These are phyloP conservation scores for Caryopteris hybrid DNA, from an alignment of 305 asterid genomes.

Conservation along the genomic window DNA sequence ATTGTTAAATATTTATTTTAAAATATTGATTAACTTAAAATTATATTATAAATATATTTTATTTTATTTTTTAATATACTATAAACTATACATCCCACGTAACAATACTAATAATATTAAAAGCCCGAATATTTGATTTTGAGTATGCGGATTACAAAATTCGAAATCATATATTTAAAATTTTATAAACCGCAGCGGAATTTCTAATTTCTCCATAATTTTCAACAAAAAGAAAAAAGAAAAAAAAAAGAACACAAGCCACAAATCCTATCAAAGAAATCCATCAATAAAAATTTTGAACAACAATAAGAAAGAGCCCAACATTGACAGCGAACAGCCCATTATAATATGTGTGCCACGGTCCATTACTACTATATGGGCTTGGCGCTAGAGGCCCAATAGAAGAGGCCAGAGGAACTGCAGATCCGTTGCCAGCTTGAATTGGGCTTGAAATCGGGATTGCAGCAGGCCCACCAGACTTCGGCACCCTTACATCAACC, in stretches of 20 bases:
- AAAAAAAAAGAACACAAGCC: neutral
- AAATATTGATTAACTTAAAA: no score
- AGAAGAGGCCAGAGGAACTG: constrained; percentile 17
- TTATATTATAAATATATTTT: no score
- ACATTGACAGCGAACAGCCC: neutral
- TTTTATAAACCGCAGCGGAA: no score
- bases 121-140: no score
- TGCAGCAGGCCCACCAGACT: neutral
- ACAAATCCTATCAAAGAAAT: neutral
- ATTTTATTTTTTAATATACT: no score
- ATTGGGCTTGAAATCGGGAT: constrained; percentile 16
- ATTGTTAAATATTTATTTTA: no score
- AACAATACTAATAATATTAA: no score
- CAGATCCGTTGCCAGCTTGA: neutral
- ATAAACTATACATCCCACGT: no score
- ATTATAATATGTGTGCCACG: neutral
- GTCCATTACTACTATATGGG: constrained; percentile 27
- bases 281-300: constrained; percentile 10
- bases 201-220: neutral
- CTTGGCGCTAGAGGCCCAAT: constrained; percentile 25
- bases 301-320: constrained; percentile 9
- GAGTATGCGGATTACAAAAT: no score
- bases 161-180: no score
- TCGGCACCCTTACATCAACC: constrained; percentile 47
- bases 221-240: no score